Base-by-base conservation (phyloP, 208 protist species). In the Borovskyia barvae region DNA sequence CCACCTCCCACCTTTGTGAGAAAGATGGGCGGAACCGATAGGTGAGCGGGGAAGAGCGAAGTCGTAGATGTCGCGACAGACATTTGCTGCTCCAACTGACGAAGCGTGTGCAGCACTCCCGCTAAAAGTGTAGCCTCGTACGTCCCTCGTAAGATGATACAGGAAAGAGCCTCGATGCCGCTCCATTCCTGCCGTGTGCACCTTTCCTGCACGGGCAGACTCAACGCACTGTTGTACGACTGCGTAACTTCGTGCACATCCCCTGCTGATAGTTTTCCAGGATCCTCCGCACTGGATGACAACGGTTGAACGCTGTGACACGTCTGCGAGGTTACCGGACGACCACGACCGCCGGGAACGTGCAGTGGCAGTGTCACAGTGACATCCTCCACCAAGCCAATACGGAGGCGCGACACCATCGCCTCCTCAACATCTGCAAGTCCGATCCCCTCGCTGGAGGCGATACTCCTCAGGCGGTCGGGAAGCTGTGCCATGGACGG, bases 101-200 rank as follows among this genome's bases (percentile, higher is more conserved):
- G 69, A 9, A 82, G 60, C 19, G 75, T 77, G 66, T 75, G 75
- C 29, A 66, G 66, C 12, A 79, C 64, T 12, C 57, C 77, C 17
- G 43, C 63, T 14, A 85, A 49, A 29, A 85, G 72, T 1, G 77
- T 85, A 5, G 73, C 77, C 58, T 85, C 77, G 52, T 85, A 85
- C 14, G 61, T 75, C 22, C 72, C 77, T 5, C 51, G 37, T 19
- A 85, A 48, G 53, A 85, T 55, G 37, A 66, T 41, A 11, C 48
- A 46, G n/a, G 77, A 62, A 11, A 85, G 65, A 24, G 51, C 0
- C 36, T 28, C 47, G 11, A 71, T 30, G 15, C 54, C 61, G 3
- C 2, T 24, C 52, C 43, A 58, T 40, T 24, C 35, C 22, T 32
- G 6, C 29, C 17, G 30, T 29, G 22, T 15, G 2, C 25, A 35